Base-by-base conservation (phyloP, 164 flowering plant genomes). In the Dillenia turbinata region DNA sequence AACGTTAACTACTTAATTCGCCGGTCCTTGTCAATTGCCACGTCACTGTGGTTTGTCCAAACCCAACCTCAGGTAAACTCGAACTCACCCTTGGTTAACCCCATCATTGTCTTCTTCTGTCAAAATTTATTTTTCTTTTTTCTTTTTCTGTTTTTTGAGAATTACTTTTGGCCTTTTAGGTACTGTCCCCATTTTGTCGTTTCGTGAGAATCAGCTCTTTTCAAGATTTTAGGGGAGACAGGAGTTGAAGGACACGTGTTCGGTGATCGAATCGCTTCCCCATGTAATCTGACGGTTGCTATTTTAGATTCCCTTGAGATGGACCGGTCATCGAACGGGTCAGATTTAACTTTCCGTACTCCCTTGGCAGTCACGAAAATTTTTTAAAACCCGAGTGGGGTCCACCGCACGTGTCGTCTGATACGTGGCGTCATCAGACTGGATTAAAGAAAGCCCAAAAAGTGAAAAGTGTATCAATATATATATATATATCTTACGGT, bases 131-230 rank as follows among this genome's bases (percentile, higher is more conserved):
- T 60, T 49, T 56, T 64, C 43, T 60, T 67, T 74, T 56, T 10
- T 56, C 26, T 15, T 56, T 55, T 57, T 64, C 58, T 44, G 15
- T 56, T 9, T 33, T 33, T 33, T 33, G 40, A 33, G 40, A 33
- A 33, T 33, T 33, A 33, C 40, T 33, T 33, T 33, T 4, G 5
- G 7, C n/a, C 44, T 59, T 70, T 61, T 24, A 61, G 50, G 65
- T 67, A 65, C 75, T 55, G 67, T 57, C 51, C 66, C 61, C 59
- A 33, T 33, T 68, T 73, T 74, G 75, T 74, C 78, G 76, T 72
- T 69, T 78, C 72, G 33, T 54, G 67, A 72, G 74, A 74, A 72
- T 71, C 74, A 69, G 61, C 66, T 56, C 40, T 4, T 4, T 74
- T 69, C 67, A 66, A 66, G 71, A 62, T 69, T 65, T 73, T 54